Conservation (phyloP, 768 basidiomycete species). For the Hebeloma cylindrosporum region DNA sequence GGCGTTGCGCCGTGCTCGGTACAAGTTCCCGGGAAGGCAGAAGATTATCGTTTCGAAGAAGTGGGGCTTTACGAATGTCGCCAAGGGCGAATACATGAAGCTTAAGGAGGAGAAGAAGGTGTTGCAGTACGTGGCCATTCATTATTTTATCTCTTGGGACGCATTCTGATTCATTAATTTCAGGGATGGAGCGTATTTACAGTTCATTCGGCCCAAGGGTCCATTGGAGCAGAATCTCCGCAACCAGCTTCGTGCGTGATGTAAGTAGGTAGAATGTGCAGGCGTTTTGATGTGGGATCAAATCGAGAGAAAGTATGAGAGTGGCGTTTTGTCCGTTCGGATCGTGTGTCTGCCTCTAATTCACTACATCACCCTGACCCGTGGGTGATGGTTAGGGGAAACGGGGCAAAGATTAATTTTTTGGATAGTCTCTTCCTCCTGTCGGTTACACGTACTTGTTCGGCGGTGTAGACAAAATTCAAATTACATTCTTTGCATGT, state of each 20-base stretch:
- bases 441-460: slow-evolving; percentile 5
- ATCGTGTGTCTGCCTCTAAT: slow-evolving; percentile 47
- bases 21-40: slow-evolving; percentile 99
- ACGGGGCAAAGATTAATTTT: slow-evolving; percentile 65
- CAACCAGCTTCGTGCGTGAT: slow-evolving; percentile 73
- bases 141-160: background rate
- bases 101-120: slow-evolving; percentile 91
- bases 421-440: slow-evolving; percentile 13
- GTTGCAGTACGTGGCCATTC: slow-evolving; percentile 62
- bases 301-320: slow-evolving; percentile 5
- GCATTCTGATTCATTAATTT: slow-evolving; percentile 5
- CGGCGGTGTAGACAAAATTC: background rate
- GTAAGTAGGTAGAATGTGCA: slow-evolving; percentile 17
- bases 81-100: slow-evolving; percentile 83
- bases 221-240: slow-evolving; percentile 83
- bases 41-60: slow-evolving; percentile 97
- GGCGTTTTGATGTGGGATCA: slow-evolving; percentile 12
- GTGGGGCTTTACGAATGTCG: slow-evolving; percentile 98
- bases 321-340: slow-evolving; percentile 9
- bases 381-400: slow-evolving; percentile 76
- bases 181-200: slow-evolving; percentile 94
- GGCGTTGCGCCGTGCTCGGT: slow-evolving; percentile 94
- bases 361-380: slow-evolving; percentile 67
- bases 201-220: slow-evolving; percentile 90
- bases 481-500: slow-evolving; percentile 3